A percentile compares a stretch with the other conserved stretches of the same genome.
Evolutionary conservation across 805 yeast genomes (phyloP).

Genomic region (Ogataea pini): DNA sequence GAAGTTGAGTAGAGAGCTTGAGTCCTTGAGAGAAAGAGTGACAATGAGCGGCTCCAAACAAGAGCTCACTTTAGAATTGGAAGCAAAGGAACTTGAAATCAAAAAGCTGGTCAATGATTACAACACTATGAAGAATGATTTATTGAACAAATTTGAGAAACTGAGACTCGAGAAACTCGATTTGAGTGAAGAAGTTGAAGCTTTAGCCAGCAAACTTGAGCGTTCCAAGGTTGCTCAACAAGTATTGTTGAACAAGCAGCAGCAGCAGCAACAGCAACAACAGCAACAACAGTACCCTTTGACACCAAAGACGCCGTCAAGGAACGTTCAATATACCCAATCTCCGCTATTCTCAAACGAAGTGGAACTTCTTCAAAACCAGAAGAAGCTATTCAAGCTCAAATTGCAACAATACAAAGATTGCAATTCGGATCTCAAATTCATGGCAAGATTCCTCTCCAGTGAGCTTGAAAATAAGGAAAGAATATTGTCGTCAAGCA

Average conservation of each 20-base stretch:
- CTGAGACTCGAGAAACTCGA: slow-evolving; percentile 28
- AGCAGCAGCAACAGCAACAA: slow-evolving; percentile 4
- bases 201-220: slow-evolving; percentile 16
- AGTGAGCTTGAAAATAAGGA: slow-evolving; percentile 31
- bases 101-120: slow-evolving; percentile 28
- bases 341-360: slow-evolving; percentile 5
- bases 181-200: slow-evolving; percentile 36
- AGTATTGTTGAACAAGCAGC: slow-evolving; percentile 15
- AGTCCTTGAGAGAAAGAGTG: slow-evolving; percentile 16
- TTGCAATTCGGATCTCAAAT: slow-evolving; percentile 37
- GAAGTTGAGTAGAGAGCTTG: slow-evolving; percentile 24
- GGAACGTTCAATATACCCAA: background rate
- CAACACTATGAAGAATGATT: slow-evolving; percentile 36
- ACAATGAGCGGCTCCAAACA: slow-evolving; percentile 3
- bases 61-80: slow-evolving; percentile 12
- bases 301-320: slow-evolving; percentile 28
- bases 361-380: slow-evolving; percentile 37
- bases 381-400: slow-evolving; percentile 47
- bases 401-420: slow-evolving; percentile 47
- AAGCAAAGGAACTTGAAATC: slow-evolving; percentile 23
- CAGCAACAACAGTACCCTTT: slow-evolving; percentile 24
- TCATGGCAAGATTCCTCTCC: slow-evolving; percentile 35
- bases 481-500: slow-evolving; percentile 26
- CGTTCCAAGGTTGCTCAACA: slow-evolving; percentile 23
- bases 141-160: slow-evolving; percentile 29